A percentile compares a stretch with the other conserved stretches of the same genome.
Evolutionary conservation across 2,329 filamentous ascomycete genomes (phyloP).

Genomic region (Trichoderma gracile): DNA sequence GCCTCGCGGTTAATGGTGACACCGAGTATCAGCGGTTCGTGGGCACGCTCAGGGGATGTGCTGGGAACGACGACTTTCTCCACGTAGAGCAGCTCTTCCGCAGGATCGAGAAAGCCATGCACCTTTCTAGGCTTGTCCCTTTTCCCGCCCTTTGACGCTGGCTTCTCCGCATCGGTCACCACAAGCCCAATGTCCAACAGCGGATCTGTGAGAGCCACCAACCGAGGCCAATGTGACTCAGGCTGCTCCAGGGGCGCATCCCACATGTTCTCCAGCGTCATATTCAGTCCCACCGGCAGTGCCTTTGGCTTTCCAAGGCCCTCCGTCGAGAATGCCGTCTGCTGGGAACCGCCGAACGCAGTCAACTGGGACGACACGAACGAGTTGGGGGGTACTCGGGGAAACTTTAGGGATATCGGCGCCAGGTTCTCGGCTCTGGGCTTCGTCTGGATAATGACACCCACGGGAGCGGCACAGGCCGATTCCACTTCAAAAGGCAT

Average conservation of each 20-base stretch:
- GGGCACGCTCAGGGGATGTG: conserved; percentile 37
- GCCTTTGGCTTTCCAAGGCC: conserved; percentile 57
- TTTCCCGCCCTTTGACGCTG: conserved; percentile 33
- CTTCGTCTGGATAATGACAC: conserved; percentile 84
- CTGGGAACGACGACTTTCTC: conserved; percentile 65
- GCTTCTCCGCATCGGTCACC: conserved; percentile 58
- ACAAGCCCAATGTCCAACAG: conserved; percentile 83
- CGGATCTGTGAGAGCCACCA: conserved; percentile 85
- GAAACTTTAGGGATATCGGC: conserved; percentile 57
- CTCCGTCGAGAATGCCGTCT: conserved; percentile 58
- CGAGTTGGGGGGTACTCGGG: conserved; percentile 74
- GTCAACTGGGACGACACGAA: conserved; percentile 72
- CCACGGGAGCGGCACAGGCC: conserved; percentile 77
- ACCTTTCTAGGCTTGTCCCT: conserved; percentile 44
- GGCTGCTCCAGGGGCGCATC: conserved; percentile 54
- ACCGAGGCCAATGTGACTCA: conserved; percentile 66
- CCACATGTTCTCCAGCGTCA: conserved; percentile 60
- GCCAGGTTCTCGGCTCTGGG: conserved; percentile 53
- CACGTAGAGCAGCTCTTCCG: conserved; percentile 83
- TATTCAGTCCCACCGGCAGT: conserved; percentile 53
- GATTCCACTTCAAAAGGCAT: conserved; percentile 93
- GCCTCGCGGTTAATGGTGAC: conserved; percentile 79
- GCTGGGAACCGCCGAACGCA: conserved; percentile 52
- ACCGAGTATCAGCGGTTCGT: conserved; percentile 66
- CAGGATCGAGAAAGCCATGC: conserved; percentile 64